A percentile compares a stretch with the other conserved stretches of the same genome.
Evolutionary conservation across 2,329 filamentous ascomycete genomes (phyloP).

Genomic region (Verticillium isaacii): DNA sequence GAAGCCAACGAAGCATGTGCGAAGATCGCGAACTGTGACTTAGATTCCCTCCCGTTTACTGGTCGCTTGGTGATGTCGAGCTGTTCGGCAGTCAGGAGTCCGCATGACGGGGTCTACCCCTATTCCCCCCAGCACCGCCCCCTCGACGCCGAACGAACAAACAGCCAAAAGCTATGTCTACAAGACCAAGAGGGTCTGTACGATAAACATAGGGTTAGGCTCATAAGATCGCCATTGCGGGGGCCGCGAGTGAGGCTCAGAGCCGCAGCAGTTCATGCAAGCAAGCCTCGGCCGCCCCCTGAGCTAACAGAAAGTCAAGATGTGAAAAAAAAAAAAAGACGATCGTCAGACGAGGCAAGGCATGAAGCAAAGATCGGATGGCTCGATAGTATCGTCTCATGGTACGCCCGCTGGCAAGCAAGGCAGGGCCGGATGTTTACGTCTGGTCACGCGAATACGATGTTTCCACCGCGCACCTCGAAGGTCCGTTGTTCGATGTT

Average conservation of each 20-base stretch:
- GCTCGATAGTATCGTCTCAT: background rate
- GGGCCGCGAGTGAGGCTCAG: background rate
- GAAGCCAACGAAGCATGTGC: background rate
- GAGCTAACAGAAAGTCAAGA: background rate
- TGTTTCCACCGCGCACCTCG: background rate
- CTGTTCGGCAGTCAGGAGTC: no score
- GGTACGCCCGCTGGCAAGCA: background rate
- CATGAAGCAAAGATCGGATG: background rate
- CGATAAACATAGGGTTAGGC: background rate
- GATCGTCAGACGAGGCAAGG: background rate
- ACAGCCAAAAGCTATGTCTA: background rate
- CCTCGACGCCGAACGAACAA: background rate
- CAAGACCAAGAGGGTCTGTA: background rate
- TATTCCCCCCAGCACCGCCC: background rate
- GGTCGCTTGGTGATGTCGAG: no score
- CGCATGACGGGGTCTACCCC: no score
- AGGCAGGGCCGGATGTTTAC: background rate
- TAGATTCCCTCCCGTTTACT: no score
- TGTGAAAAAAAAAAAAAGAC: background rate
- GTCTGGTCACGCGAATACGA: background rate
- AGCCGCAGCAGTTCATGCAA: background rate
- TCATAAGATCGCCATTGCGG: background rate
- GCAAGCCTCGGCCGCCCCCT: background rate
- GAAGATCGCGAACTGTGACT: no score
- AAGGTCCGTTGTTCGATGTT: background rate